Conservation (phyloP, 176 grass and related monocot species). For the Raddia guianensis region DNA sequence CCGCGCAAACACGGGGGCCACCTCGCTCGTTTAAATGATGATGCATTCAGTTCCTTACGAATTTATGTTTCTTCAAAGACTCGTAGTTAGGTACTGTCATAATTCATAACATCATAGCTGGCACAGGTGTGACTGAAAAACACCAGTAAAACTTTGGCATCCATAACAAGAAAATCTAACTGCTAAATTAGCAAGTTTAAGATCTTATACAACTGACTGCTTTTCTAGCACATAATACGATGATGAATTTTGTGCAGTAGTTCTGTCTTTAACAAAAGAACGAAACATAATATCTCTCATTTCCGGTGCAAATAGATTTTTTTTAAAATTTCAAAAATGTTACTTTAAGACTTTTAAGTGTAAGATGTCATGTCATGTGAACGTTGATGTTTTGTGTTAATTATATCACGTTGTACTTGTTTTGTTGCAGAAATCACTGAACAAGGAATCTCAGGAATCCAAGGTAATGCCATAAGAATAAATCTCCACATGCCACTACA, state of each 20-base stretch:
- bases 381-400: conserved; percentile 6
- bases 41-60: not conserved
- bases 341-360: too few relatives aligned
- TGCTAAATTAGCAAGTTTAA: not conserved
- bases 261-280: not conserved
- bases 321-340: too few relatives aligned
- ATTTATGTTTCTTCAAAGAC: not conserved
- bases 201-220: not conserved
- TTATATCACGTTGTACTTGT: conserved; percentile 25
- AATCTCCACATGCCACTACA: too few relatives aligned
- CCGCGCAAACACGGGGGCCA: too few relatives aligned
- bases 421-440: conserved; percentile 66
- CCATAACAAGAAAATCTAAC: not conserved
- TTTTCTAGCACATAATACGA: not conserved
- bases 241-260: conserved; percentile 2
- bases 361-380: not conserved
- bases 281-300: too few relatives aligned
- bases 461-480: conserved; percentile 59
- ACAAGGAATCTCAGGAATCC: conserved; percentile 53
- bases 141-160: conserved; percentile 17
- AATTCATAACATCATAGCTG: not conserved
- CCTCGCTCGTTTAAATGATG: not conserved
- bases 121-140: not conserved
- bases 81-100: not conserved
- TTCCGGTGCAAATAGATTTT: too few relatives aligned